Evolutionary conservation across 495 filamentous ascomycete species (phyloP), one percentile per base, ranked within the genome.

Genomic region (Ramalina intermedia): DNA sequence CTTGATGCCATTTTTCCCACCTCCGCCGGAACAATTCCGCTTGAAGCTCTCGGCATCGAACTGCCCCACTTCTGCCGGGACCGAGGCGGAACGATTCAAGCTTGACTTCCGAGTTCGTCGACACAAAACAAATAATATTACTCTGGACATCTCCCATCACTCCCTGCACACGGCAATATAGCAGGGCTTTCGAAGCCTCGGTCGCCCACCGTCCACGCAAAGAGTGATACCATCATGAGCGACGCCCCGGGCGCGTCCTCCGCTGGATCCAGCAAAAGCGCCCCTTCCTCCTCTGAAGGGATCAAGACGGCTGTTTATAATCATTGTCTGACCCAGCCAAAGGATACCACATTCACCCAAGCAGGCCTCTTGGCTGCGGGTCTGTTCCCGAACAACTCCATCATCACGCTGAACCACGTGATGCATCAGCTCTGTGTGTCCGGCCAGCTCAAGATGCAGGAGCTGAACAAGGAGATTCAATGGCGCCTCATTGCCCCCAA

Each of bases 381-480:
- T 26, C 64, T 86, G 41, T 69, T 86, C 17, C 78, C 82, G 4
- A 66, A 73, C 6, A 68, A 73, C 47, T 73, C 82, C 54, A 50
- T 80, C 23, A 54, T 67, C 42, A 64, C 76, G 42, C 74, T 86
- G 8, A 56, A 83, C 13, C 61, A 69, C 49, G 76, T 79, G 50
- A 70, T 80, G 44, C 78, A 84, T 62, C 61, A 63, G 18, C 68
- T 87, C 38, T 70, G 75, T 36, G 67, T 82, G 51, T 79, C 85
- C 57, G 80, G 79, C 57, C 67, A 85, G 23, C 78, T 88, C 49
- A 78, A 79, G 37, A 69, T 78, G 12, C 70, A 75, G 29, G 67
- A 64, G 38, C 68, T 70, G 53, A 71, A 72, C 49, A 71, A 71
- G 39, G 71, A 63, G 14, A 50, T 84, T 23, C 76, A 73, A 48